These are phyloP conservation scores for Dalbergia cochinchinensis DNA, from an alignment of 306 rosid species.

Conservation along the genomic window DNA sequence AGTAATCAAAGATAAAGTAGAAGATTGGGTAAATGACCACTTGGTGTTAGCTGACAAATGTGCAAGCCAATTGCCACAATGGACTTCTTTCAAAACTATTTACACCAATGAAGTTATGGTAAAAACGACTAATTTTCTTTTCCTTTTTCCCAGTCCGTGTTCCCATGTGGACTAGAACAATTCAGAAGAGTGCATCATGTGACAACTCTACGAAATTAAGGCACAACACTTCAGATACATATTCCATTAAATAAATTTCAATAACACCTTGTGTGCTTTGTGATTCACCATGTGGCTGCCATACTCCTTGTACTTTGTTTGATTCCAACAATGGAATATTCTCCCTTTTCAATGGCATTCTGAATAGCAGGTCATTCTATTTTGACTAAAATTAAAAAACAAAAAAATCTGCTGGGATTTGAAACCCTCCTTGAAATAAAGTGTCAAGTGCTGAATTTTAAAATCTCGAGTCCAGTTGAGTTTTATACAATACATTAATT, in stretches of 20 bases:
- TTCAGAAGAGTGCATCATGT: neutral
- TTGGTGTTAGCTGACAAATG: constrained; percentile 15
- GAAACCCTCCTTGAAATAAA: constrained; percentile 7
- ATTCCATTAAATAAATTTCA: neutral
- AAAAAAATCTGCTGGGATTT: neutral
- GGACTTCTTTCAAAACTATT: constrained; percentile 9
- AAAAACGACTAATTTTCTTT: neutral
- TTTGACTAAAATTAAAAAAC: neutral
- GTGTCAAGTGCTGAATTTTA: neutral
- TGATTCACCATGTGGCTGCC: neutral
- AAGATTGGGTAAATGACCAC: neutral
- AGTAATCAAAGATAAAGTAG: constrained; percentile 1
- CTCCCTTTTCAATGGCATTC: constrained; percentile 10
- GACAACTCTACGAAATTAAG: neutral
- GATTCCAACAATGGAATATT: neutral
- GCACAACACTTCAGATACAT: neutral
- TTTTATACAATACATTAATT: neutral
- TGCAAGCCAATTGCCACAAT: neutral
- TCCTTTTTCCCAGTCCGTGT: neutral
- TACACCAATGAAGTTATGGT: neutral
- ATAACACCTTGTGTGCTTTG: neutral
- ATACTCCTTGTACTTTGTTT: neutral
- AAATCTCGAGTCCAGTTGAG: neutral
- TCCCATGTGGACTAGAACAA: neutral
- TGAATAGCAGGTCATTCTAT: neutral